Evolutionary conservation across 2,329 filamentous ascomycete species (phyloP), one percentile per base, ranked within the genome.

Genomic region (Gremmenia infestans): DNA sequence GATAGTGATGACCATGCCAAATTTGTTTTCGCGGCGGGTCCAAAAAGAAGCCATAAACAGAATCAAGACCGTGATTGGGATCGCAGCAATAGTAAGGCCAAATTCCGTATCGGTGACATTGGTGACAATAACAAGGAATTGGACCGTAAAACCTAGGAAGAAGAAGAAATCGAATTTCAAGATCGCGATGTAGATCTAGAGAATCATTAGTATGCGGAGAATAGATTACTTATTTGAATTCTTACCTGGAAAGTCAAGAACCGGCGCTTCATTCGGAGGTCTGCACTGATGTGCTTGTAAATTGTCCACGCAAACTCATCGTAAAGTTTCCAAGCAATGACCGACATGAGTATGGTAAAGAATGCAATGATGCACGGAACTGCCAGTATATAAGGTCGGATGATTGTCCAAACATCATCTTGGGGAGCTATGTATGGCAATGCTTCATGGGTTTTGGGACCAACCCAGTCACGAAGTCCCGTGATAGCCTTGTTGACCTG

Each of bases 101-200:
- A 94, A 90, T 72, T 99, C 94, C 66, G 84, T 77, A 60, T 87
- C 81, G 48, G 81, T 80, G 25, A 78, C 79, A 58, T 78, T 81
- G 46, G 83, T 86, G 57, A 99, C 91, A 57, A 97, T 88, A 65
- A 99, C 93, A 53, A 97, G 82, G 73, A 99, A 99, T 70, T 99
- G 94, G 48, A 99, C 90, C 6, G 94, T 97, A 73, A 99, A 99
- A 53, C 93, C 94, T 50, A 99, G 84, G 80, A 99, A 99, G 79
- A 99, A 97, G 84, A 99, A 99, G 75, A 99, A 97, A 75, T 99
- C 94, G 72, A 99, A 99, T 74, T 99, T 99, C 63, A 99, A 81
- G 11, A 99, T 82, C 39, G 94, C 91, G 68, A 99, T 97, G 74
- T 97, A 99, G 72, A 99, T 92, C 92, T 96, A 52, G 19, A 15